phyloP scores from a whole-genome alignment of 441 rosid genomes.

The Euphorbia corollata region DNA sequence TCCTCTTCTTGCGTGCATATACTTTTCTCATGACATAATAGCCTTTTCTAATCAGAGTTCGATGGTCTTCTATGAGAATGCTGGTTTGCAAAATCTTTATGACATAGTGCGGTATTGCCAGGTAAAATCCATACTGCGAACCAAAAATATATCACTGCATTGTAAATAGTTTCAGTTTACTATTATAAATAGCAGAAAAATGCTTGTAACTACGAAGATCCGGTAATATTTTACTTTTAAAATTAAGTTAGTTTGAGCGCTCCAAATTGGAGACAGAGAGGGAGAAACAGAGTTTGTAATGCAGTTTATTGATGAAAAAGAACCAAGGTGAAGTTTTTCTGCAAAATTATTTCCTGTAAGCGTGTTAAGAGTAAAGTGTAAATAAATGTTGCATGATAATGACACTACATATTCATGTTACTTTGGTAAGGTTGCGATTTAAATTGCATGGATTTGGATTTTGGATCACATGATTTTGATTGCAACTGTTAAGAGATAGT shows the following conservation, averaged over 20 bases:
- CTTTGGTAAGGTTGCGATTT: background rate
- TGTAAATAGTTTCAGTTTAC: constrained; percentile 3
- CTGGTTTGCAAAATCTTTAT: constrained; percentile 90
- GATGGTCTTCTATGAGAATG: constrained; percentile 93
- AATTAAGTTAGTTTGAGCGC: background rate
- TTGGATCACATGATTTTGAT: background rate
- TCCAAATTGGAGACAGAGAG: background rate
- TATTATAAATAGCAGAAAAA: background rate
- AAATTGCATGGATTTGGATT: background rate
- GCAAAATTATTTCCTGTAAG: background rate
- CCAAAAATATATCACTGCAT: background rate
- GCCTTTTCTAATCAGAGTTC: constrained; percentile 62
- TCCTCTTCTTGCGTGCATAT: constrained; percentile 8
- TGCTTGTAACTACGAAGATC: background rate
- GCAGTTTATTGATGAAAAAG: background rate
- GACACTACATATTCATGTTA: no score
- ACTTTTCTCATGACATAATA: constrained; percentile 6
- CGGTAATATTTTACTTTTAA: background rate
- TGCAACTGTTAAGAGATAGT: background rate
- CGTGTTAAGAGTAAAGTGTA: background rate
- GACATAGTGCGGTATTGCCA: constrained; percentile 85
- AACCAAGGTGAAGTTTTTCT: no score
- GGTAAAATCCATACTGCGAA: constrained; percentile 38
- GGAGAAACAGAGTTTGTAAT: background rate
- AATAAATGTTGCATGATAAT: background rate